phyloP scores from a whole-genome alignment of 495 filamentous ascomycete species.

The Friedmanniomyces endolithicus region DNA sequence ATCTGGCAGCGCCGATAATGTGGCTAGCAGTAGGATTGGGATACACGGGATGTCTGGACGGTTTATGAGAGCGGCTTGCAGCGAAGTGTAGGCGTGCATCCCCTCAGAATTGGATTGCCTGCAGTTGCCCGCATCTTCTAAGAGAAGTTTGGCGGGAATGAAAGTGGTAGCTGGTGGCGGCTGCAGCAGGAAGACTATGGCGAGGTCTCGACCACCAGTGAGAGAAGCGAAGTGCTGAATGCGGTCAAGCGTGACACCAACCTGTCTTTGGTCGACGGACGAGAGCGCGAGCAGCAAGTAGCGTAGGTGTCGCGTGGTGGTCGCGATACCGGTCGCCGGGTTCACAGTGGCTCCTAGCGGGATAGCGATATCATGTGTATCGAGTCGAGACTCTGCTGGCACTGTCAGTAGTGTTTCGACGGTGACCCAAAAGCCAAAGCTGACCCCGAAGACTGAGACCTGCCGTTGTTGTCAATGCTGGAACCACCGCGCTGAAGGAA shows the following conservation, averaged over 20 bases:
- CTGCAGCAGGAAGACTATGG: constrained; percentile 42
- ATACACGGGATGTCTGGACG: constrained; percentile 41
- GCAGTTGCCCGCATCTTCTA: constrained; percentile 22
- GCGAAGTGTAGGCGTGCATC: constrained; percentile 55
- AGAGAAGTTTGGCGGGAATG: constrained; percentile 20
- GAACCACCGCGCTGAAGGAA: constrained; percentile 38
- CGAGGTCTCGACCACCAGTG: constrained; percentile 32
- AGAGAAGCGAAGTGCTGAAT: constrained; percentile 40
- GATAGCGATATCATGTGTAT: constrained; percentile 45
- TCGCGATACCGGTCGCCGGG: constrained; percentile 1
- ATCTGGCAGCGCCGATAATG: constrained; percentile 1
- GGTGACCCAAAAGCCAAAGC: constrained; percentile 39
- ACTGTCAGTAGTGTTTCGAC: not conserved
- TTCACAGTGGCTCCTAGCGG: constrained; percentile 20
- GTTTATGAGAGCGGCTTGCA: constrained; percentile 58
- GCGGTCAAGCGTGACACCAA: constrained; percentile 28
- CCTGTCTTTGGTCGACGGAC: constrained; percentile 28
- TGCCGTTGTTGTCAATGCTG: constrained; percentile 26
- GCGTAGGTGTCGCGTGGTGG: constrained; percentile 26
- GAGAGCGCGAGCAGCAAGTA: constrained; percentile 43
- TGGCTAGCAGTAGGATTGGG: constrained; percentile 47
- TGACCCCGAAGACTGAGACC: not conserved
- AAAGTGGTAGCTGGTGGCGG: not conserved
- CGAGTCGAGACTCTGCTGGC: constrained; percentile 36
- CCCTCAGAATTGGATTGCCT: constrained; percentile 39